phyloP scores from a whole-genome alignment of 75 land plant species.

The Sequoia sempervirens region DNA sequence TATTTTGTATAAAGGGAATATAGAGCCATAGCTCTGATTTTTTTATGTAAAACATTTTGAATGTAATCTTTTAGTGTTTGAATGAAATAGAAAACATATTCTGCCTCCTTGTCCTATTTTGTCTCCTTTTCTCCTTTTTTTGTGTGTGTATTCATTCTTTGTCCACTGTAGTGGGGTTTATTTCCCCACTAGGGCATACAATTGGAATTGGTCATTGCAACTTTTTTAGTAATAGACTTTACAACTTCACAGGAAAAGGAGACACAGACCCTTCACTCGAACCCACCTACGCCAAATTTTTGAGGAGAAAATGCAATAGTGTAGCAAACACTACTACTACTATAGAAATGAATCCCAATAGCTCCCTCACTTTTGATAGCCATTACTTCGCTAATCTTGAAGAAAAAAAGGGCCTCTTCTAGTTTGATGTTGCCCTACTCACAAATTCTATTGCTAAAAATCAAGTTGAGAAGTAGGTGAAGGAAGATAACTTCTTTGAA shows the following conservation, averaged over 20 bases:
- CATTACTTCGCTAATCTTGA: constrained; percentile 28
- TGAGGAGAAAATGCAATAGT: constrained; percentile 25
- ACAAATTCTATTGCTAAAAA: constrained; percentile 16
- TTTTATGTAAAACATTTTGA: too few species aligned
- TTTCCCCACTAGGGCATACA: too few species aligned
- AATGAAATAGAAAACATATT: too few species aligned
- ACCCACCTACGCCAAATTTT: constrained; percentile 3
- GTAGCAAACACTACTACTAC: constrained; percentile 10
- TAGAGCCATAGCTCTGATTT: too few species aligned
- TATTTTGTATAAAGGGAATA: too few species aligned
- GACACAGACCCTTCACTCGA: constrained; percentile 44
- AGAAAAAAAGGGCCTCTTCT: constrained; percentile 38
- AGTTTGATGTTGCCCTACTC: constrained; percentile 35
- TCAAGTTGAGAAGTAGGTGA: background rate
- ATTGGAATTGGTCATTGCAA: constrained; percentile 48
- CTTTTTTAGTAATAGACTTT: constrained; percentile 30
- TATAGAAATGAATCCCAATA: constrained; percentile 34
- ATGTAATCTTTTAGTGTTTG: too few species aligned
- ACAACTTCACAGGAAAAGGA: constrained; percentile 54
- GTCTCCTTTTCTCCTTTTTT: too few species aligned
- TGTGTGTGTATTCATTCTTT: too few species aligned
- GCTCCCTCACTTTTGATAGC: constrained; percentile 34
- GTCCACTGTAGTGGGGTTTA: too few species aligned
- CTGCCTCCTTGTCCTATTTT: too few species aligned
- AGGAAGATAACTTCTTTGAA: constrained; percentile 8